Evolutionary conservation across 2,329 filamentous ascomycete genomes (phyloP).

Genomic region (Colletotrichum acutatum): DNA sequence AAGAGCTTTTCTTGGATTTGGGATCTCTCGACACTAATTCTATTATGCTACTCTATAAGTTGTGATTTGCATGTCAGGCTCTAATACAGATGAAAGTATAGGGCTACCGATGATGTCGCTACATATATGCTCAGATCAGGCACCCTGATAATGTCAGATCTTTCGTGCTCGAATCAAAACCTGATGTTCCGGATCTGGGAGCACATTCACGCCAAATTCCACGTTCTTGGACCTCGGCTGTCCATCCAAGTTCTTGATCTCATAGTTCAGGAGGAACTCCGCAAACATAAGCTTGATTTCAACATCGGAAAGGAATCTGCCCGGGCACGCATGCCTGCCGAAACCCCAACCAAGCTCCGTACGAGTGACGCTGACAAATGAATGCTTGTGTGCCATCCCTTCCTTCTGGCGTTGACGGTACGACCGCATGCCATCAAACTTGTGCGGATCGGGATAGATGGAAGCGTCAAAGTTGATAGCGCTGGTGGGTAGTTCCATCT

Average conservation of each 20-base stretch:
- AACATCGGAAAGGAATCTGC: constrained; percentile 22
- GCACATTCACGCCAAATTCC: background rate
- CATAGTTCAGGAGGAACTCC: constrained; percentile 27
- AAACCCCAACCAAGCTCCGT: constrained; percentile 28
- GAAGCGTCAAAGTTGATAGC: constrained; percentile 50
- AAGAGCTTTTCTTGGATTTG: too few species aligned
- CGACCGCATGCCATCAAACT: constrained; percentile 60
- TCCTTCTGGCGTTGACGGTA: constrained; percentile 50
- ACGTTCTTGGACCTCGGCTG: constrained; percentile 19
- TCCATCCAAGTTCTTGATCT: constrained; percentile 18
- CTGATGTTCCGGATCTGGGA: constrained; percentile 2
- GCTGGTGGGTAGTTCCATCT: constrained; percentile 52
- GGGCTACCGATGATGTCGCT: too few species aligned
- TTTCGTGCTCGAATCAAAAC: background rate
- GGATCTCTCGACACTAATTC: too few species aligned
- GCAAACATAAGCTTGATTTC: constrained; percentile 36
- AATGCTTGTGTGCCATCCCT: constrained; percentile 41
- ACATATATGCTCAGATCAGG: too few species aligned
- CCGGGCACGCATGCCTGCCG: constrained; percentile 35
- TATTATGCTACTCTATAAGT: too few species aligned
- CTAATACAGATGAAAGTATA: too few species aligned
- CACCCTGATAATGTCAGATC: constrained; percentile 37
- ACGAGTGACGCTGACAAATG: constrained; percentile 50
- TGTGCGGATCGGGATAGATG: constrained; percentile 50
- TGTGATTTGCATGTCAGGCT: too few species aligned